A percentile compares a stretch with the other conserved stretches of the same genome.
Evolutionary conservation across 345 rosid species (phyloP).

Genomic region (Anacardium occidentale): DNA sequence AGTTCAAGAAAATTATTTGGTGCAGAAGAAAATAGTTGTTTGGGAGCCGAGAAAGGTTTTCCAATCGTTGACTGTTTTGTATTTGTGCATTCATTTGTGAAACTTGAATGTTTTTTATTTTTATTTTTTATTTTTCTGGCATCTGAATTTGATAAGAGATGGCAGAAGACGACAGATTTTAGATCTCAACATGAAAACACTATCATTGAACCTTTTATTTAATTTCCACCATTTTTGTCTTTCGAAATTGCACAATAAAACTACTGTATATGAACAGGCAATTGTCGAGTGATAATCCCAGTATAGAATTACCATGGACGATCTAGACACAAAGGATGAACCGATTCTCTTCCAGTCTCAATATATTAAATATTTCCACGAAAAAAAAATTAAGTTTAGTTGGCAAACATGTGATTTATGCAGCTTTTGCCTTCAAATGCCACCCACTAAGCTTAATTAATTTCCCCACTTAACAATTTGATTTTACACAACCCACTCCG

Average conservation of each 20-base stretch:
- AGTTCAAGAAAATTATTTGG: neutral
- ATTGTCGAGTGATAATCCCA: neutral
- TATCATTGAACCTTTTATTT: too few relatives aligned
- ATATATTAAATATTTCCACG: neutral
- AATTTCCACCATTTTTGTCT: too few relatives aligned
- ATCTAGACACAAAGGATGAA: neutral
- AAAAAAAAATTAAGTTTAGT: constrained; percentile 22
- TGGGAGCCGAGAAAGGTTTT: too few relatives aligned
- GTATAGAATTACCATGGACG: neutral
- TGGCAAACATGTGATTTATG: constrained; percentile 50
- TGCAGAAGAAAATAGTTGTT: neutral
- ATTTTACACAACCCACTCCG: too few relatives aligned
- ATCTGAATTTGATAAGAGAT: neutral
- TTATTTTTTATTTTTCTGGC: neutral
- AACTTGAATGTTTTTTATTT: too few relatives aligned
- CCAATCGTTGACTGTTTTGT: too few relatives aligned
- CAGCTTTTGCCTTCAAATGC: constrained; percentile 37
- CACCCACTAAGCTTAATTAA: constrained; percentile 1
- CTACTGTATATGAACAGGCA: too few relatives aligned
- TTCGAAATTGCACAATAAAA: too few relatives aligned
- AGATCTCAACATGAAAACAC: too few relatives aligned
- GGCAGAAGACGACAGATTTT: too few relatives aligned
- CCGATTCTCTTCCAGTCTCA: neutral
- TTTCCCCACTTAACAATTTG: neutral
- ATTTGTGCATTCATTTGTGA: too few relatives aligned